These are phyloP conservation scores for Sugiyamaella pinicola DNA, from an alignment of 1,139 yeast species.

Conservation along the genomic window DNA sequence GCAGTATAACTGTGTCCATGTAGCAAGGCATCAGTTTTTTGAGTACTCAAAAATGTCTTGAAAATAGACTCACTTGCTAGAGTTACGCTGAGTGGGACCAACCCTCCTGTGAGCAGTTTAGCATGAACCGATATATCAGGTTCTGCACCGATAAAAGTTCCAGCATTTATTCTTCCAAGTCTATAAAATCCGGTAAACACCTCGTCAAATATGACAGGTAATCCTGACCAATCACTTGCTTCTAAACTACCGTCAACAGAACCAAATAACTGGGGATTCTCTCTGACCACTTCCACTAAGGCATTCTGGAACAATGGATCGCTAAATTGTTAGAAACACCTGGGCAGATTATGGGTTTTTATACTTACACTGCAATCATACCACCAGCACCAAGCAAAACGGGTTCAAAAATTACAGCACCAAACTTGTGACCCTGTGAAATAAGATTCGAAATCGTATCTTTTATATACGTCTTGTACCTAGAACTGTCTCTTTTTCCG, in stretches of 20 bases:
- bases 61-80: constrained; percentile 35
- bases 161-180: constrained; percentile 32
- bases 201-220: constrained; percentile 38
- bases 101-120: constrained; percentile 38
- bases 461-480: constrained; percentile 27
- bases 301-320: constrained; percentile 38
- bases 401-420: constrained; percentile 38
- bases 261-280: constrained; percentile 26
- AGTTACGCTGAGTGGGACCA: constrained; percentile 36
- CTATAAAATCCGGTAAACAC: constrained; percentile 40
- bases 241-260: constrained; percentile 1
- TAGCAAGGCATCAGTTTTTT: constrained; percentile 36
- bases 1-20: constrained; percentile 41
- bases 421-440: constrained; percentile 31
- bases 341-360: background rate
- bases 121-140: constrained; percentile 39
- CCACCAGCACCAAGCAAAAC: constrained; percentile 40
- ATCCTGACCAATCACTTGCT: constrained; percentile 33
- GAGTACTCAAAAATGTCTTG: constrained; percentile 31
- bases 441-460: constrained; percentile 23
- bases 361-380: constrained; percentile 35
- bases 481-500: constrained; percentile 22
- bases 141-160: constrained; percentile 28
- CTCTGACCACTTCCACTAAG: constrained; percentile 34
- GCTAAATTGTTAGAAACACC: constrained; percentile 19